Conservation (phyloP, 225 moss, liverwort and hornwort genomes). For the Polytrichum formosum region DNA sequence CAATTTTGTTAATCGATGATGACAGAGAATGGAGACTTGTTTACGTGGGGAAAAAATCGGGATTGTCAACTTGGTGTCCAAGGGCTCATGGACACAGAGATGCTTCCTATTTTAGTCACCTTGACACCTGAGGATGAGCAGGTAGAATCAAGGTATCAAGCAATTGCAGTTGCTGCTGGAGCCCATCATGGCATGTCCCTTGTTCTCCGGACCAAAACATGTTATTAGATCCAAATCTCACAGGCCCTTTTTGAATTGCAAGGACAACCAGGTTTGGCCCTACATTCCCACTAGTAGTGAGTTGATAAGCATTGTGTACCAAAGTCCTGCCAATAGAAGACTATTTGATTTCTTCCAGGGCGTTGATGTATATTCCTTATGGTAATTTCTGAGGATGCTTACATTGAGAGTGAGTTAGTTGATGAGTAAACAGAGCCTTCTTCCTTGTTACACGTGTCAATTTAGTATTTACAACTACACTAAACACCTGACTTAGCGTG, state of each 20-base stretch:
- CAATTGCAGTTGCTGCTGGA: conserved; percentile 65
- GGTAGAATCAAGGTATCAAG: conserved; percentile 27
- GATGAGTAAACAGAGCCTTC: too few relatives aligned
- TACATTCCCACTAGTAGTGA: background rate
- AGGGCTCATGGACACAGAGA: conserved; percentile 69
- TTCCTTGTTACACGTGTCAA: too few relatives aligned
- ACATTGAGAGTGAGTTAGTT: too few relatives aligned
- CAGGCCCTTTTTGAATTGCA: background rate
- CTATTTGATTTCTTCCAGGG: too few relatives aligned
- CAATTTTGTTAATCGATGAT: too few relatives aligned
- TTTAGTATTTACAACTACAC: too few relatives aligned
- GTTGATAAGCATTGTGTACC: too few relatives aligned
- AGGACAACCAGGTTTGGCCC: background rate
- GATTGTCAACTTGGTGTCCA: conserved; percentile 86
- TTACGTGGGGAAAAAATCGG: conserved; percentile 92
- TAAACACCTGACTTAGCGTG: too few relatives aligned
- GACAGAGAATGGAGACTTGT: conserved; percentile 71
- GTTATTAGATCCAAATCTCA: conserved; percentile 1
- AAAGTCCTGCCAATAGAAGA: too few relatives aligned
- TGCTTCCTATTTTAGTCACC: conserved; percentile 53
- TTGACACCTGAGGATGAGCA: conserved; percentile 36
- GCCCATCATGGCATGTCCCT: conserved; percentile 83
- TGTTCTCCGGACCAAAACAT: conserved; percentile 29
- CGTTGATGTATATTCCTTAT: too few relatives aligned
- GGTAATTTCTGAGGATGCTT: too few relatives aligned